Base-by-base conservation (phyloP, 139 green algal genomes). In the Pseudopediastrum boryanum region DNA sequence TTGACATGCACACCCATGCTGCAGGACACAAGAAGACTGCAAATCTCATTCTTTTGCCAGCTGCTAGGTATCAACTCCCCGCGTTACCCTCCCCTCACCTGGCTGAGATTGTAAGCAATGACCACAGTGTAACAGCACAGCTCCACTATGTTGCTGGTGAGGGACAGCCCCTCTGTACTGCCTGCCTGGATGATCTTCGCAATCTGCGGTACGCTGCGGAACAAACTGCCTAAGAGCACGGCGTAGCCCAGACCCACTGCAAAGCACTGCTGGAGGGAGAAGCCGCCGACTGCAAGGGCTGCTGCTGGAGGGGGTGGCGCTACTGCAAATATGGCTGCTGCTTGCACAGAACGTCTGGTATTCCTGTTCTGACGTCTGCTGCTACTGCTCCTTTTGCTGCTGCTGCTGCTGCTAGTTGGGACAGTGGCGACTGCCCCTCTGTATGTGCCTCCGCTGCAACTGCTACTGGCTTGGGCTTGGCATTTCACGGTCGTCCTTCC, bases 201-300 rank as follows among this genome's bases (percentile, higher is more conserved):
- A 38, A 95, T 93, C 75, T 95, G 91, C 1, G 91, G 92, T 10
- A 94, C 67, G 63, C 79, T 90, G 3, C 92, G 84, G 41, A 94
- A 84, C 48, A 81, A 89, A 27, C 82, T 89, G 27, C 92, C 92
- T 0, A 84, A 74, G 58, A 96, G 52, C 1, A 91, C 85, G 1
- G 52, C 67, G 31, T 85, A 90, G 7, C 88, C 88, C 39, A 93
- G 71, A 27, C 86, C 59, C 44, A 89, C 84, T 36, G 88, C 88
- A 27, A 85, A 29, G 1, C 58, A n/a, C 39, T 75, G 44, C 29
- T 35, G 43, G 29, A 76, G 36, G 62, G 35, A 42, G 35, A 71
- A 43, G 13, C 62, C 44, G 21, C 31, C 38, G 2, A 12, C 51
- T 5, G 35, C 16, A 13, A 38, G 36, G 9, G 68, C 68, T 59